Percentiles rank a stretch among this genome's conserved stretches.
phyloP scores from a whole-genome alignment of 495 filamentous ascomycete species.

The Copromyces sp. region DNA sequence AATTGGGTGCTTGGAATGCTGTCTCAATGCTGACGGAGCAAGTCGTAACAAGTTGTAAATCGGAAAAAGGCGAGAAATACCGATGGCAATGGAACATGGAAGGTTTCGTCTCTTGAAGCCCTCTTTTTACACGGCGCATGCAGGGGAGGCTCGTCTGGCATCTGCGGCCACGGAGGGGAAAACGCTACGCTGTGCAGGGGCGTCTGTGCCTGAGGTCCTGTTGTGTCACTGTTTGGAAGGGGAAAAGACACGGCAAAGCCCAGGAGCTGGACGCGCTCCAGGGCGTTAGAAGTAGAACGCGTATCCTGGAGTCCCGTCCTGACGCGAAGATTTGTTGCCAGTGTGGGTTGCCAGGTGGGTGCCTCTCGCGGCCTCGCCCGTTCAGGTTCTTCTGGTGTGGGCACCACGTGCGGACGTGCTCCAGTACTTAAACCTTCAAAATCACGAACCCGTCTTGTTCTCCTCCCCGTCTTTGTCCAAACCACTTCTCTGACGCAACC shows the following conservation, averaged over 20 bases:
- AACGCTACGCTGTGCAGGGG: neutral
- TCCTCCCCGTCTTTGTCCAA: constrained; percentile 8
- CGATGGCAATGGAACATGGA: neutral
- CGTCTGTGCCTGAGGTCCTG: neutral
- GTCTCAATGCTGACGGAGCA: neutral
- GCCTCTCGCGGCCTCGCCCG: neutral
- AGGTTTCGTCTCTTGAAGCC: neutral
- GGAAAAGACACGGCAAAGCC: neutral
- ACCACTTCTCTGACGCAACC: neutral
- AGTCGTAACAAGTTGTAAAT: neutral
- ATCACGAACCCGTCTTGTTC: constrained; percentile 6
- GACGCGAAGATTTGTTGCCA: constrained; percentile 5
- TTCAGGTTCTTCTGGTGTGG: constrained; percentile 3
- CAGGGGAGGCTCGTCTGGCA: neutral
- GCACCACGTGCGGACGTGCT: constrained; percentile 14
- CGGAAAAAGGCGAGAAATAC: neutral
- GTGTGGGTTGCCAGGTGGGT: neutral
- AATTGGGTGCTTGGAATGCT: constrained; percentile 8
- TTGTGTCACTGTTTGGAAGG: constrained; percentile 8
- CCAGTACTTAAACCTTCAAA: constrained; percentile 19
- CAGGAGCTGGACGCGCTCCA: neutral
- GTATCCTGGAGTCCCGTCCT: constrained; percentile 9
- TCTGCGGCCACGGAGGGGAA: neutral
- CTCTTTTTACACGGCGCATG: neutral
- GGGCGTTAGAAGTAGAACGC: constrained; percentile 8